Evolutionary conservation across 192 early-diverging fungal species (phyloP).

Genomic region (Allomyces macrogynus): DNA sequence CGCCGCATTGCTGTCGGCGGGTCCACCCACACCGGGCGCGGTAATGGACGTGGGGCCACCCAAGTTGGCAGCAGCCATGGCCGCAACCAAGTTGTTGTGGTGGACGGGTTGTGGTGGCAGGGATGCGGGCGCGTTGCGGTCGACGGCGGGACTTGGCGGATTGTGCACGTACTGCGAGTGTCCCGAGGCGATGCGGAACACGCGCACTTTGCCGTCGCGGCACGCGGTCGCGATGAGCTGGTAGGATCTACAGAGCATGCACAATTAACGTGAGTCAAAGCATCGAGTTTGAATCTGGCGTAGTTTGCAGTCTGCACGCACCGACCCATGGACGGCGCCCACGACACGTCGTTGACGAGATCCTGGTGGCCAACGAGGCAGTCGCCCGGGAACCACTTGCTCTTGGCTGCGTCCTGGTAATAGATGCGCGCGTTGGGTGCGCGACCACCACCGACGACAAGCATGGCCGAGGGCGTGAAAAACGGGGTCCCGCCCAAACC

Average conservation of each 20-base stretch:
- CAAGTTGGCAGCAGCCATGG: neutral
- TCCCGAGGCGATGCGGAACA: slow-evolving; percentile 44
- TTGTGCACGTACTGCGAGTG: neutral
- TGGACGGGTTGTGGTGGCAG: slow-evolving; percentile 11
- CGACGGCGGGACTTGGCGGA: slow-evolving; percentile 2
- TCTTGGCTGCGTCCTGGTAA: slow-evolving; percentile 4
- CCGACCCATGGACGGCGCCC: slow-evolving; percentile 50
- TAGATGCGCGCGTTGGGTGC: slow-evolving; percentile 15
- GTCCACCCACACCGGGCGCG: too few relatives aligned
- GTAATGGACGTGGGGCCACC: neutral
- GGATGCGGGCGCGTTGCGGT: slow-evolving; percentile 25
- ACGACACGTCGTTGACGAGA: slow-evolving; percentile 43
- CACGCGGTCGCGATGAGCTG: slow-evolving; percentile 67
- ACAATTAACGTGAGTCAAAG: neutral
- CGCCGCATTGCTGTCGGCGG: too few relatives aligned
- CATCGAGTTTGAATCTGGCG: neutral
- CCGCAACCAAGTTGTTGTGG: neutral
- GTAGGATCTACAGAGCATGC: slow-evolving; percentile 26
- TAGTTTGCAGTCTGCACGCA: neutral
- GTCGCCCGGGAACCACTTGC: slow-evolving; percentile 41
- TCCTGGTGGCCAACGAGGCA: slow-evolving; percentile 35
- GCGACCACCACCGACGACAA: slow-evolving; percentile 69
- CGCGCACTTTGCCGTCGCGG: slow-evolving; percentile 52
- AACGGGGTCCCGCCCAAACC: neutral
- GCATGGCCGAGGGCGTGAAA: slow-evolving; percentile 56